Evolutionary conservation across 495 filamentous ascomycete genomes (phyloP).

Genomic region (Hyaloscypha hepaticicola): DNA sequence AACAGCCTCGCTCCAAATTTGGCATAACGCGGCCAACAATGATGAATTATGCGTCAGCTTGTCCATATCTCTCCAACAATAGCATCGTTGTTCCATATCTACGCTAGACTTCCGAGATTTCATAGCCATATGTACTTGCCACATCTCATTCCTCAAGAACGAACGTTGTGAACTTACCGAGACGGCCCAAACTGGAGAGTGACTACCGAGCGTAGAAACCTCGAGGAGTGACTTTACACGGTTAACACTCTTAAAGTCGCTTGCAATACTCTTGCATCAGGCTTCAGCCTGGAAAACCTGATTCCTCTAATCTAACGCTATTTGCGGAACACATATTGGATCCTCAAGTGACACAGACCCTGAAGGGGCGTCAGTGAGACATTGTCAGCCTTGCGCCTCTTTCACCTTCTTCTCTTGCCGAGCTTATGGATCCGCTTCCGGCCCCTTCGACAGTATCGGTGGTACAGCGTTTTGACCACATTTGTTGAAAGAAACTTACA

Average conservation of each 20-base stretch:
- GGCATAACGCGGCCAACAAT: not conserved
- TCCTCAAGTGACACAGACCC: not conserved
- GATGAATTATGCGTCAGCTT: conserved; percentile 9
- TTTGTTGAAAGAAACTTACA: not conserved
- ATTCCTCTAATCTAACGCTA: not conserved
- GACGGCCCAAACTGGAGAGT: not conserved
- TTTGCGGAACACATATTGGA: not conserved
- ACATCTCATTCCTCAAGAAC: not conserved
- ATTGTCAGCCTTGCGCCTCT: conserved; percentile 6
- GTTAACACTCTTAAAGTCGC: not conserved
- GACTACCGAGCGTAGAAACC: not conserved
- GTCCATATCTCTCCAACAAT: conserved; percentile 10
- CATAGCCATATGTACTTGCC: not conserved
- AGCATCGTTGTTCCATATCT: not conserved
- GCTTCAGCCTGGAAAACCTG: not conserved
- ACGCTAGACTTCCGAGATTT: not conserved
- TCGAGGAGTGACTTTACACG: not conserved
- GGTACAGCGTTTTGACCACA: conserved; percentile 4
- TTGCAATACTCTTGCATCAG: not conserved
- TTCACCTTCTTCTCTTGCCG: not conserved
- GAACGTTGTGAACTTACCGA: not conserved
- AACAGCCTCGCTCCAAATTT: not conserved
- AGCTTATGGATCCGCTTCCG: not conserved
- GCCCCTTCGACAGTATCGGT: not conserved
- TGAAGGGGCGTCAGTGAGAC: not conserved